A percentile compares a stretch with the other conserved stretches of the same genome.
Evolutionary conservation across 2,329 filamentous ascomycete genomes (phyloP).

Genomic region (Aspergillus eucalypticola): DNA sequence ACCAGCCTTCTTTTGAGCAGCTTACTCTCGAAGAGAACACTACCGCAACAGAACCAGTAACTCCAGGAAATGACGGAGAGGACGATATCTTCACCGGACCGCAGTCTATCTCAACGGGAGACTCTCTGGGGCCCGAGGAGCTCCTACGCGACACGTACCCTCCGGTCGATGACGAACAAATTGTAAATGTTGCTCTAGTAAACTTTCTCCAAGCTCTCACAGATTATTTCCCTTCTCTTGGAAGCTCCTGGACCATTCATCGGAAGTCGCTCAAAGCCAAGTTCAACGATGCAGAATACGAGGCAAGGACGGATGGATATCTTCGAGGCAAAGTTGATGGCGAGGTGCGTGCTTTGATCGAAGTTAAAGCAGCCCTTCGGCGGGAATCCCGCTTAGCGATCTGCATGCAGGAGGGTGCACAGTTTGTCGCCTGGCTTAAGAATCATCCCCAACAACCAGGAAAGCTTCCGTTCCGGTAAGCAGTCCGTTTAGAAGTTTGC

Average conservation of each 20-base stretch:
- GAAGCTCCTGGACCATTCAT: not conserved
- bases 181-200: not conserved
- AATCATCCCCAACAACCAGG: not conserved
- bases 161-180: not conserved
- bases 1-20: rapidly evolving
- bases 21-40: not conserved
- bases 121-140: not conserved
- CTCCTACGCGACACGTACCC: not conserved
- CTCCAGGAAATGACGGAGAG: not conserved
- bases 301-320: not conserved
- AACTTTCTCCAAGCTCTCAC: not conserved
- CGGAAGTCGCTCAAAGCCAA: not conserved
- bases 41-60: not conserved
- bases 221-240: not conserved
- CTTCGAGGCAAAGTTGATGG: not conserved
- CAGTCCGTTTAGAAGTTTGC: too few relatives aligned
- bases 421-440: not conserved
- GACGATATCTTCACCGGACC: rapidly evolving
- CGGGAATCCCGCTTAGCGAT: not conserved
- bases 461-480: not conserved
- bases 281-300: not conserved
- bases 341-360: not conserved
- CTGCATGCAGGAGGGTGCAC: not conserved
- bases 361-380: not conserved
- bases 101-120: not conserved